Base-by-base conservation (phyloP, 2,329 filamentous ascomycete genomes). In the Chlorencoelia australis region DNA sequence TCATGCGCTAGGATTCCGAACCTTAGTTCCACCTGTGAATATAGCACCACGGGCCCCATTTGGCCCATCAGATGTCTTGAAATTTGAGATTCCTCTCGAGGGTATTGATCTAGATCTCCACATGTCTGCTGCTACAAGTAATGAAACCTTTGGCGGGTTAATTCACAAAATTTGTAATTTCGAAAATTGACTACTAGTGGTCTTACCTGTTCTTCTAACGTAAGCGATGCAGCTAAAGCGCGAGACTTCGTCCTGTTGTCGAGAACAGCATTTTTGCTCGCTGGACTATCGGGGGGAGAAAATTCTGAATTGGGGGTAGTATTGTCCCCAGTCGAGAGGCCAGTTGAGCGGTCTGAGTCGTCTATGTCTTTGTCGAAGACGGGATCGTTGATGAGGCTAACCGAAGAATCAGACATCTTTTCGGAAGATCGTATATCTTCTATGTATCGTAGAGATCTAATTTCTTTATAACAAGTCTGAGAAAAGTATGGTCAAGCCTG, bases 51-150 rank as follows among this genome's bases (percentile, higher is more conserved):
- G 73, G 29, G 78, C 75, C 18, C 79, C 79, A 55, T 82, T 82
- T 2, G 79, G 79, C 1, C 79, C 79, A 59, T 83, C 79, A 16
- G 73, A 79, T 4, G 75, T 73, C 50, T 81, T 80, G 41, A 81
- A 66, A 0, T 73, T 66, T 2, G 79, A 75, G 18, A 82, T 73
- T 5, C 69, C 70, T 47, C 79, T 75, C 22, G 69, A 67, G 3
- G 72, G 68, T 34, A 84, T 71, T 1, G 75, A 58, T 40, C 70
- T 73, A 3, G 78, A 82, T 44, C 79, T 73, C 79, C 79, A 83
- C 51, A 82, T 81, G 53, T 83, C 77, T 15, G 70, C 71, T 8
- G 72, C 75, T 13, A 72, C 71, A 15, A 77, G 62, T 2, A 77
- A 59, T 3, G 73, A 75, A 26, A 77, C 63, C 69, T 77, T 17